A percentile compares a stretch with the other conserved stretches of the same genome.
These are phyloP conservation scores for Cyclotella choctawhatcheeana DNA, from an alignment of 108 stramenopile species.

Conservation along the genomic window DNA sequence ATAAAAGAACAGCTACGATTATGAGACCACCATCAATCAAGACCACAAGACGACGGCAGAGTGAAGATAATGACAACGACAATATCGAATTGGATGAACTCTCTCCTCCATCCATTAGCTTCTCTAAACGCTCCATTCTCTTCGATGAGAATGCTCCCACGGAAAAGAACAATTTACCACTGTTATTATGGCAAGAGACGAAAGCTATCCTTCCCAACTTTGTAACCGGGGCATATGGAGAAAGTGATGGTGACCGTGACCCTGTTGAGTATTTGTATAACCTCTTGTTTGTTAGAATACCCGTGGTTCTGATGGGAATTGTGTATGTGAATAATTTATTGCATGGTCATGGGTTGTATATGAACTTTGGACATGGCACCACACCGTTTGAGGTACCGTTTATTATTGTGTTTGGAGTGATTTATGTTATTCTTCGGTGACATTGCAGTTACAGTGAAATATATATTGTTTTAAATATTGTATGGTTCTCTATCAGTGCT, in stretches of 20 bases:
- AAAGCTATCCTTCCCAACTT: constrained; percentile 50
- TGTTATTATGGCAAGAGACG: constrained; percentile 53
- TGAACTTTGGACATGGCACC: constrained; percentile 68
- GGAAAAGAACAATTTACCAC: constrained; percentile 43
- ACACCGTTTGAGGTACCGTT: constrained; percentile 56
- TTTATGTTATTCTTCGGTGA: constrained; percentile 49
- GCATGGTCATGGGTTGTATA: constrained; percentile 58
- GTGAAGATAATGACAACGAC: background rate
- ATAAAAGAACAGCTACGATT: background rate
- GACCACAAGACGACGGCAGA: background rate
- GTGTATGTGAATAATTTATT: constrained; percentile 59
- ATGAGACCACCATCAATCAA: background rate
- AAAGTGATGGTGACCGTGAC: constrained; percentile 49
- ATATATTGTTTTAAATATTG: background rate
- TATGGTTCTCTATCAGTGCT: background rate
- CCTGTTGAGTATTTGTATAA: constrained; percentile 74
- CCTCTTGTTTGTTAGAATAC: constrained; percentile 63
- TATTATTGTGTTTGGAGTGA: constrained; percentile 48
- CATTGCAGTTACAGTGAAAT: background rate
- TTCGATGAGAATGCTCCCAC: constrained; percentile 69
- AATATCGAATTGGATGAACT: constrained; percentile 44
- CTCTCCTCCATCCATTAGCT: constrained; percentile 64
- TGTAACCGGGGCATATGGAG: constrained; percentile 63
- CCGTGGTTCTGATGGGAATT: constrained; percentile 46
- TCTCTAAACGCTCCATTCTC: constrained; percentile 62